Base-by-base conservation (phyloP, 345 rosid genomes). In the Barbarea vulgaris region DNA sequence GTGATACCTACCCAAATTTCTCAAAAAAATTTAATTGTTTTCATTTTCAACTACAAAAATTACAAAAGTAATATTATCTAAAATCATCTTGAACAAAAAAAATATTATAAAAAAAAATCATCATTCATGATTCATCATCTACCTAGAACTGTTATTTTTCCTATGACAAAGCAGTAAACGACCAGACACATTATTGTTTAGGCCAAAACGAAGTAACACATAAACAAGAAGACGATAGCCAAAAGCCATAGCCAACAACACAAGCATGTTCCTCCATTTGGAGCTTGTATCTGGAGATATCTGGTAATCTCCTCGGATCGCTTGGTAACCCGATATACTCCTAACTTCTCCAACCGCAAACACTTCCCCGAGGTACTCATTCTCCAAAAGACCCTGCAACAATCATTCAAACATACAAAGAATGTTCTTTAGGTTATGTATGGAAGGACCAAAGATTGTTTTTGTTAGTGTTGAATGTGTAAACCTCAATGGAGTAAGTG, bases 321-420 rank as follows among this genome's bases (percentile, higher is more conserved):
- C 98, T 74, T 95, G 88, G 51, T 80, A 77, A 25, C 99, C 99
- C 0, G 99, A 85, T 70, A 95, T 93, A 42, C 91, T 88, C 80
- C 98, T 86, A 42, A 93, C 97, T 79, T 91, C 90, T 58, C 99
- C 99, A 4, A 96, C 95, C 0, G 97, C 97, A 75, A 85, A 93
- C 33, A 92, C 83, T 54, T 90, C 83, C 37, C 87, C 93, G 0
- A 95, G 83, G 79, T 88, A 95, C 86, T 95, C 99, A 21, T 95
- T 95, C 85, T 93, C 99, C 84, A 96, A 57, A 71, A 93, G 88
- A 37, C 98, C 99, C 98, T 95, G 64, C 48, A 81, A 78, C 21
- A 66, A 30, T 37, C 37, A 57, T 52, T 12, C 59, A 67, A 39
- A 10, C 15, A 62, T 41, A 36, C 33, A 63, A 4, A 37, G 25